Base-by-base conservation (phyloP, 768 basidiomycete genomes). In the Pleurotus ostreatus region DNA sequence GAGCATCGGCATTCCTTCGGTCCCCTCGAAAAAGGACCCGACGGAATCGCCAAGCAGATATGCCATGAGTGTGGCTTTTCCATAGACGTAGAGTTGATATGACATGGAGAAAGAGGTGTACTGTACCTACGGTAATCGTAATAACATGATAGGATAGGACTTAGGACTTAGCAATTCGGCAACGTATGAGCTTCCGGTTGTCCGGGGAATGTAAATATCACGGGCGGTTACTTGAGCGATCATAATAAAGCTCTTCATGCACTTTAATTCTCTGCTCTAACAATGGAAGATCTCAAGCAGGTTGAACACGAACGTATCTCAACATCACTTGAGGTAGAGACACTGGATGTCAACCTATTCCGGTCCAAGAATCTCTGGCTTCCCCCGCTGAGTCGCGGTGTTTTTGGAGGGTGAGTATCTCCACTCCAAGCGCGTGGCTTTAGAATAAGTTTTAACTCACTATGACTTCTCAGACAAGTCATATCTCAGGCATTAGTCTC, bases 11-110 rank as follows among this genome's bases (percentile, higher is more conserved):
- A 99, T 69, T 78, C 80, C 13, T 98, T 92, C 68, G 85, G 88
- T 4, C 72, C 71, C 26, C 74, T 83, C 15, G 80, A 83, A 58
- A 74, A 69, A 48, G 78, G 78, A 1, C 69, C 75, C 3, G 78
- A 84, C 37, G 86, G 85, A 2, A 70, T 72, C 11, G 80, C 78
- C 9, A 75, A 81, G 60, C 91, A 98, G 74, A 75, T 88, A 48
- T 98, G 96, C 64, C 85, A 84, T 63, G 83, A 81, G 59, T 98
- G 96, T 71, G 96, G 94, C 13, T 97, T 97, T 68, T 87, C 88
- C 13, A 80, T 97, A 44, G 89, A 96, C 41, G 85, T 94, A 8
- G 95, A 97, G 69, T 85, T 89, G 62, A 76, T 94, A 49, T 94
- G 62, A 71, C 43, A 34, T 39, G n/a, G 6, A 45, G 22, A 11